These are phyloP conservation scores for Alternaria sp. DNA, from an alignment of 2,329 filamentous ascomycete genomes.

Conservation along the genomic window DNA sequence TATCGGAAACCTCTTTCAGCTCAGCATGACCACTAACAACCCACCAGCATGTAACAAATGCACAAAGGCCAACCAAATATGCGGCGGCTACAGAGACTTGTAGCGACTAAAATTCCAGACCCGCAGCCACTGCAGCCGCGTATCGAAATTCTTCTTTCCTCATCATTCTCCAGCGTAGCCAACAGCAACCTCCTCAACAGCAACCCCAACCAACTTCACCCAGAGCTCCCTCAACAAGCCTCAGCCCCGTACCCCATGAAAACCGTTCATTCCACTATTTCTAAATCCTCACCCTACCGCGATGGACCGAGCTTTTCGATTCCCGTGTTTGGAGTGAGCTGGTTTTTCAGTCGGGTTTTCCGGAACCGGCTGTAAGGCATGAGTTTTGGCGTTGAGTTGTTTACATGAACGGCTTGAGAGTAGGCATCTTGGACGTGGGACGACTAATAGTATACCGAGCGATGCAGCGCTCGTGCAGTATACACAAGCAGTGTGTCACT, in stretches of 20 bases:
- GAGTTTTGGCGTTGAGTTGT: not conserved
- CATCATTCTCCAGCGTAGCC: not conserved
- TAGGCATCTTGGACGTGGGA: not conserved
- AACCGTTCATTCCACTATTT: not conserved
- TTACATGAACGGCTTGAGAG: not conserved
- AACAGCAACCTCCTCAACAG: not conserved
- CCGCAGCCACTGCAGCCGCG: too few species aligned
- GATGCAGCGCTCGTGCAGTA: not conserved
- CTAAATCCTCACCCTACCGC: not conserved
- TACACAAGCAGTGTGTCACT: too few species aligned
- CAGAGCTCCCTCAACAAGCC: not conserved
- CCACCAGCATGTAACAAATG: conserved; percentile 48
- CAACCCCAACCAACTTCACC: not conserved
- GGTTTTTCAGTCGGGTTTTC: not conserved
- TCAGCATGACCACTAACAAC: not conserved
- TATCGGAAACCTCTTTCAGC: too few species aligned
- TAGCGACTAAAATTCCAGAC: conserved; percentile 25
- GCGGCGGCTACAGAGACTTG: conserved; percentile 49
- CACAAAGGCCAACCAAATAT: conserved; percentile 49
- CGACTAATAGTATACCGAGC: not conserved
- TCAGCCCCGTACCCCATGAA: not conserved
- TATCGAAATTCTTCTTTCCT: not conserved
- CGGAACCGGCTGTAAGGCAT: not conserved
- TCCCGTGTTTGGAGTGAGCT: not conserved
- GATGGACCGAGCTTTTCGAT: not conserved